Conservation (phyloP, 2,329 filamentous ascomycete species). For the Aspergillus sp. region DNA sequence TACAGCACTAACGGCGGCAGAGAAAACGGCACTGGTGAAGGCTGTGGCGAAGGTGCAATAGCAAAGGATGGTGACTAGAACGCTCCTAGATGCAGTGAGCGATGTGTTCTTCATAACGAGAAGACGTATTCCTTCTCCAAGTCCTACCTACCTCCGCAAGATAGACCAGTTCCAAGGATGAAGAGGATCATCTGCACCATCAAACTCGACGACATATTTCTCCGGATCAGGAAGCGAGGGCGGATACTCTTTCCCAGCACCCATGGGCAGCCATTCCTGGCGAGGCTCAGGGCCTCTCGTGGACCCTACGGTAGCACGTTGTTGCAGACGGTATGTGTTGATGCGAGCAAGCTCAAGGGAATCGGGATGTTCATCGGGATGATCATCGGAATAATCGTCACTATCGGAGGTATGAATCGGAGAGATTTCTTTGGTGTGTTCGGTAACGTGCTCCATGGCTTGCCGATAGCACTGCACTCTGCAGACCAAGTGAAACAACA, state of each 20-base stretch:
- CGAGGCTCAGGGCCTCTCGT: constrained; percentile 21
- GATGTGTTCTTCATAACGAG: neutral
- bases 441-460: neutral
- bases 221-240: constrained; percentile 52
- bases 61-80: constrained; percentile 28
- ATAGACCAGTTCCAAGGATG: constrained; percentile 57
- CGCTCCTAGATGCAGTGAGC: constrained; percentile 10
- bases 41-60: constrained; percentile 55
- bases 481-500: neutral
- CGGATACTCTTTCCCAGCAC: constrained; percentile 52
- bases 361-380: constrained; percentile 16
- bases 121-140: neutral
- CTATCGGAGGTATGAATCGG: constrained; percentile 1
- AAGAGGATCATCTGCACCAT: constrained; percentile 53
- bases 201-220: constrained; percentile 59
- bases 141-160: constrained; percentile 42
- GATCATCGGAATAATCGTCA: constrained; percentile 2
- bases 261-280: constrained; percentile 29
- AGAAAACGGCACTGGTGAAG: constrained; percentile 66
- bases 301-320: constrained; percentile 25
- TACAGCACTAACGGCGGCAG: constrained; percentile 61
- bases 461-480: neutral
- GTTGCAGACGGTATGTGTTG: constrained; percentile 26
- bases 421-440: neutral
- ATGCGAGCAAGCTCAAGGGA: constrained; percentile 25